Percentiles rank a stretch among this genome's conserved stretches.
phyloP scores from a whole-genome alignment of 2,329 filamentous ascomycete species.

The Macroventuria anomochaeta region DNA sequence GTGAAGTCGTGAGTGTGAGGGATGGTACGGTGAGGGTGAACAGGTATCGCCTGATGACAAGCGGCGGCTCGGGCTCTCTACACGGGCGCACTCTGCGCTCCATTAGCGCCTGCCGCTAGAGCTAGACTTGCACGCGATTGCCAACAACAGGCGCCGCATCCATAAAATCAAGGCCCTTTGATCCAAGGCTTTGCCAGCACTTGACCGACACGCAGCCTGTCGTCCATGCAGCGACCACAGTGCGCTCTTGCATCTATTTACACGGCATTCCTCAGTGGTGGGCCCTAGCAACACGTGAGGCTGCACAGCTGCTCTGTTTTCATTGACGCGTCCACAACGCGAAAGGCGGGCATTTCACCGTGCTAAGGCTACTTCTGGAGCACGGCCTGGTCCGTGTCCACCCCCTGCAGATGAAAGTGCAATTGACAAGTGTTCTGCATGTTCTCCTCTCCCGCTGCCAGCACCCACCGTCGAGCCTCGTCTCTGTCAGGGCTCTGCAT shows the following conservation, averaged over 20 bases:
- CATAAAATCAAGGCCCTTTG: slow-evolving; percentile 3
- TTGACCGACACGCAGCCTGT: background rate
- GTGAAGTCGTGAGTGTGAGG: slow-evolving; percentile 31
- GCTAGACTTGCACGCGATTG: slow-evolving; percentile 3
- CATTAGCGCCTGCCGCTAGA: slow-evolving; percentile 1
- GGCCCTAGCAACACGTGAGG: slow-evolving; percentile 1
- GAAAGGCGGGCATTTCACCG: background rate
- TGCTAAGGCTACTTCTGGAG: background rate
- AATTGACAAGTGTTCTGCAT: too few species aligned
- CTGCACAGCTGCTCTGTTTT: slow-evolving; percentile 9
- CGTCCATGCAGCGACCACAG: slow-evolving; percentile 3
- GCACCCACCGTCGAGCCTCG: slow-evolving; percentile 2
- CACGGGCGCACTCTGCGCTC: background rate
- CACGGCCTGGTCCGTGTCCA: background rate
- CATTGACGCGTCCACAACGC: slow-evolving; percentile 13
- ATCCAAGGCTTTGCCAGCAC: slow-evolving; percentile 5
- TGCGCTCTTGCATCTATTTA: background rate
- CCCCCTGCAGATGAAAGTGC: slow-evolving; percentile 4
- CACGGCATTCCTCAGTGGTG: slow-evolving; percentile 4
- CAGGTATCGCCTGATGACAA: slow-evolving; percentile 10
- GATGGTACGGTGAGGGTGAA: slow-evolving; percentile 8
- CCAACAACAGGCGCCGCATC: slow-evolving; percentile 7
- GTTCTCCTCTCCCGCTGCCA: background rate
- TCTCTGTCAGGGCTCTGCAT: slow-evolving; percentile 20
- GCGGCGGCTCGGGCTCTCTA: slow-evolving; percentile 3